A percentile compares a stretch with the other conserved stretches of the same genome.
phyloP scores from a whole-genome alignment of 169 alveolate species.

The Eimeria acervulina region DNA sequence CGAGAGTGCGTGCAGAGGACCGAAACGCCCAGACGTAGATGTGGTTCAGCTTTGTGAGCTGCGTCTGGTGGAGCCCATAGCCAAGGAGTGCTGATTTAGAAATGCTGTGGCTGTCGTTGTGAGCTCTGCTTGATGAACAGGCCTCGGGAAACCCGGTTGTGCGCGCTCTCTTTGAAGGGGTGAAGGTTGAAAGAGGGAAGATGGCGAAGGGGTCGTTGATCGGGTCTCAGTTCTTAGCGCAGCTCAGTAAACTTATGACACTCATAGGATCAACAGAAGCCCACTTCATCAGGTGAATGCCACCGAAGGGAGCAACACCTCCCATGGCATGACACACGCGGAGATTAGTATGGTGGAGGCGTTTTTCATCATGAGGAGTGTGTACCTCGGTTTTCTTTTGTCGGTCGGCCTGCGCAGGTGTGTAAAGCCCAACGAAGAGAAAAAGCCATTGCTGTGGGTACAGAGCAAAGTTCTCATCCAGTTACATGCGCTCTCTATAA shows the following conservation, averaged over 20 bases:
- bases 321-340: no score
- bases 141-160: constrained; percentile 90
- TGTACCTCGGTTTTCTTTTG: background rate
- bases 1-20: background rate
- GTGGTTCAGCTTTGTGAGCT: no score
- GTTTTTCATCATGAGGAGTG: background rate
- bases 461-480: constrained; percentile 93
- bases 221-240: constrained; percentile 94
- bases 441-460: constrained; percentile 93
- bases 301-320: background rate
- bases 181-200: constrained; percentile 92
- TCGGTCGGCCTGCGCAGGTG: constrained; percentile 82
- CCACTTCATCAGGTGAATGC: constrained; percentile 90
- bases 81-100: no score
- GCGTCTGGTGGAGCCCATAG: no score
- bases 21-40: background rate
- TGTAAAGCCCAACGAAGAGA: constrained; percentile 94
- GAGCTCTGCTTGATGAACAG: constrained; percentile 83
- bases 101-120: no score
- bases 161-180: constrained; percentile 90
- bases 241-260: constrained; percentile 91
- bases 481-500: constrained; percentile 94
- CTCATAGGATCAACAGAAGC: constrained; percentile 93
- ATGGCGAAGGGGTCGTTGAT: constrained; percentile 95
- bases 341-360: background rate